Evolutionary conservation across 495 filamentous ascomycete species (phyloP).

Genomic region (Aspergillus bertholletiae): DNA sequence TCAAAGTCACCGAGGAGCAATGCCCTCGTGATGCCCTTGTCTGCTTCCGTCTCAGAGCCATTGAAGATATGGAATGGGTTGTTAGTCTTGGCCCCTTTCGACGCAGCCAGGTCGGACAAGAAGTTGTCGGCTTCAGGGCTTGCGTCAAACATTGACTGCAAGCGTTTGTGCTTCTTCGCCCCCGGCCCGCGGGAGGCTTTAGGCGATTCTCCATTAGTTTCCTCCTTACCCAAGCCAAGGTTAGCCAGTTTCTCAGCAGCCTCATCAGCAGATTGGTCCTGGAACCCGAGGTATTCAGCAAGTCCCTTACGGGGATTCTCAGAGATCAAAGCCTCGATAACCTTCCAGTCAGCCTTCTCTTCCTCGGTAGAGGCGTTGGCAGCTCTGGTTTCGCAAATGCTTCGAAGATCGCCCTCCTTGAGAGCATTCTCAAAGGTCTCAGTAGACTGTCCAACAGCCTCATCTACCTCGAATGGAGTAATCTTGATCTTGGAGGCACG

Average conservation of each 20-base stretch:
- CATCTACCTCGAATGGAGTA: constrained; percentile 83
- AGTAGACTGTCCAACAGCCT: constrained; percentile 75
- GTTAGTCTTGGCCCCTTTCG: constrained; percentile 76
- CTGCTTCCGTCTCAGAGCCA: constrained; percentile 73
- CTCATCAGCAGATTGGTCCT: constrained; percentile 50
- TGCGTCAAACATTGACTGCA: constrained; percentile 82
- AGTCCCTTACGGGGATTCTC: constrained; percentile 76
- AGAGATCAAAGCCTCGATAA: constrained; percentile 83
- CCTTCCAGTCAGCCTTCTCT: constrained; percentile 93
- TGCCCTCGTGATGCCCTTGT: constrained; percentile 82
- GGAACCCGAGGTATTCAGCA: constrained; percentile 83
- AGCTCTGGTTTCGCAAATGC: constrained; percentile 78
- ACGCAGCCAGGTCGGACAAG: constrained; percentile 68
- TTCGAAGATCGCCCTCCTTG: constrained; percentile 68
- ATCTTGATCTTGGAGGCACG: constrained; percentile 77
- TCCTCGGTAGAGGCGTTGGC: constrained; percentile 72
- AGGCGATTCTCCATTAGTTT: constrained; percentile 46
- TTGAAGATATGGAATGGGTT: constrained; percentile 85
- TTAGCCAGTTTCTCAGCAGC: constrained; percentile 45
- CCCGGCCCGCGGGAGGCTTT: constrained; percentile 41
- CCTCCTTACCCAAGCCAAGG: constrained; percentile 41
- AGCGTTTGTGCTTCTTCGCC: constrained; percentile 55
- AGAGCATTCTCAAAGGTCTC: constrained; percentile 83
- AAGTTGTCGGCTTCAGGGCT: constrained; percentile 76
- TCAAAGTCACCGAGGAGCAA: constrained; percentile 89